Percentiles rank a stretch among this genome's conserved stretches.
These are phyloP conservation scores for Jamesozyma hellenica DNA, from an alignment of 805 yeast genomes.

Conservation along the genomic window DNA sequence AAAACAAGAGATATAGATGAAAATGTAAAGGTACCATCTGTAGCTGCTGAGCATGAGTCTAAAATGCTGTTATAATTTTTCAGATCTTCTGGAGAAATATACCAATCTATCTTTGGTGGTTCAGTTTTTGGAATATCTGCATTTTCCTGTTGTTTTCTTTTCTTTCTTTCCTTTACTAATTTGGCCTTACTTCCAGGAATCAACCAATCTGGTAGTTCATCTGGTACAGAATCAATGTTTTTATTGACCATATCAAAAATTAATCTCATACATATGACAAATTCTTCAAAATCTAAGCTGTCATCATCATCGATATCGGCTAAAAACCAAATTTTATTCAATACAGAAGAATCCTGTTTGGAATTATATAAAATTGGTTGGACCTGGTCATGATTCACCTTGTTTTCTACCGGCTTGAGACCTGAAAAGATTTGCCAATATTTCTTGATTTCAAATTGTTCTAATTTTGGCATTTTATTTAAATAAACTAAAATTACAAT, in stretches of 20 bases:
- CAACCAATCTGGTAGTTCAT: slow-evolving; percentile 78
- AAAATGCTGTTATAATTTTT: slow-evolving; percentile 70
- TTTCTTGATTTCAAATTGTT: slow-evolving; percentile 92
- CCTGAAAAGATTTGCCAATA: slow-evolving; percentile 97
- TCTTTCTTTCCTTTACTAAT: slow-evolving; percentile 72
- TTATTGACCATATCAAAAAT: slow-evolving; percentile 87
- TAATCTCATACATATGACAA: slow-evolving; percentile 93
- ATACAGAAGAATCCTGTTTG: slow-evolving; percentile 63
- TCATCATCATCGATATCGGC: slow-evolving; percentile 93
- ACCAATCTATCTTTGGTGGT: slow-evolving; percentile 69
- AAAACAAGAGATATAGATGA: slow-evolving; percentile 53
- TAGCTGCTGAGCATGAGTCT: slow-evolving; percentile 38
- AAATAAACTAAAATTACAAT: too few relatives aligned
- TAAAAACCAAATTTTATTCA: slow-evolving; percentile 81
- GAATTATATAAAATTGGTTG: slow-evolving; percentile 83
- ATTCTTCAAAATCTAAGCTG: slow-evolving; percentile 88
- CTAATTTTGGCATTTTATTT: slow-evolving; percentile 68
- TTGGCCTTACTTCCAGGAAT: slow-evolving; percentile 84
- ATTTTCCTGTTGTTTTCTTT: slow-evolving; percentile 34
- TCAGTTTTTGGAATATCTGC: slow-evolving; percentile 17
- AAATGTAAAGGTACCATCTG: slow-evolving; percentile 79
- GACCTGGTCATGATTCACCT: slow-evolving; percentile 76
- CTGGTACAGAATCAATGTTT: slow-evolving; percentile 49
- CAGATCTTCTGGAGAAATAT: slow-evolving; percentile 83
- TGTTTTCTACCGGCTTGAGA: slow-evolving; percentile 68